phyloP scores from a whole-genome alignment of 2,329 filamentous ascomycete genomes.

The Penicillium sp. region DNA sequence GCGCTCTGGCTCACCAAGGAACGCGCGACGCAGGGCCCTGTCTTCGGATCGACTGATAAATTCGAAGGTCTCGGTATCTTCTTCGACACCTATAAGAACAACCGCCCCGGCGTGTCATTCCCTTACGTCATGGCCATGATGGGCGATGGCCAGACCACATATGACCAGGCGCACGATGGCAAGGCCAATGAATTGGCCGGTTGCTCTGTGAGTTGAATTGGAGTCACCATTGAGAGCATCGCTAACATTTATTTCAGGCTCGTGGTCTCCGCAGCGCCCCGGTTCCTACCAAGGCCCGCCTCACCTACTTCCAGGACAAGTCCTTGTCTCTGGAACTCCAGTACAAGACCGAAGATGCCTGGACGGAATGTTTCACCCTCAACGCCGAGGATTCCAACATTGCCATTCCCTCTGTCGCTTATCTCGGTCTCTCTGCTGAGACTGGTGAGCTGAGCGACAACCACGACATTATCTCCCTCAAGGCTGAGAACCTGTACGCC shows the following conservation, averaged over 20 bases:
- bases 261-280: conserved; percentile 81
- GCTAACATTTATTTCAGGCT: conserved; percentile 51
- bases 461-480: conserved; percentile 90
- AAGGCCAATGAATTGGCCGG: conserved; percentile 91
- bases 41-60: conserved; percentile 84
- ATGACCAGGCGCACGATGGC: conserved; percentile 93
- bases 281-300: conserved; percentile 77
- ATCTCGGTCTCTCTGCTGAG: conserved; percentile 69
- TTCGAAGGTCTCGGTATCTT: conserved; percentile 96
- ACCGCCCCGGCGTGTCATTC: conserved; percentile 91
- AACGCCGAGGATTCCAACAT: conserved; percentile 62
- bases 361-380: conserved; percentile 84
- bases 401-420: conserved; percentile 73
- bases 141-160: conserved; percentile 83
- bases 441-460: conserved; percentile 97
- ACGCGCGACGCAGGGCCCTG: conserved; percentile 74
- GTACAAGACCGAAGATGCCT: conserved; percentile 88
- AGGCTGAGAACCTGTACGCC: conserved; percentile 81
- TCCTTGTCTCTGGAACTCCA: conserved; percentile 85
- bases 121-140: conserved; percentile 99
- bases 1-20: conserved; percentile 98
- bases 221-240: not conserved
- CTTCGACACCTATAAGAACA: conserved; percentile 99
- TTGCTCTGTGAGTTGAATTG: conserved; percentile 66
- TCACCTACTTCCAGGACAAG: conserved; percentile 98